Evolutionary conservation across 768 basidiomycete genomes (phyloP).

Genomic region (Suillus ampliporus): DNA sequence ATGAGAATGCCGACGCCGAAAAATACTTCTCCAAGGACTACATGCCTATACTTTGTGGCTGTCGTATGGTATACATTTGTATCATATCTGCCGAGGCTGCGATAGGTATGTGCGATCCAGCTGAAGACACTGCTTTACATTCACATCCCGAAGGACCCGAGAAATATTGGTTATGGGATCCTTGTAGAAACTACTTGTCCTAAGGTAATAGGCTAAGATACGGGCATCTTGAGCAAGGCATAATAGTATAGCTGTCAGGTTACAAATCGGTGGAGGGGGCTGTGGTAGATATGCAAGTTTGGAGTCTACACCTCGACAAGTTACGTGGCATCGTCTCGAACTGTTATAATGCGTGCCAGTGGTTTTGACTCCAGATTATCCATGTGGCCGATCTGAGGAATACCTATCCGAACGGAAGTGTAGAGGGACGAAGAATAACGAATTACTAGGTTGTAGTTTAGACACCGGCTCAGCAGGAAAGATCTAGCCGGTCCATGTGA

Average conservation of each 20-base stretch:
- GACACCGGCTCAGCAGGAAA: background rate
- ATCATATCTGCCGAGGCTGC: background rate
- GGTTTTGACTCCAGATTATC: background rate
- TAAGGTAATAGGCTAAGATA: background rate
- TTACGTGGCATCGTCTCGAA: conserved; percentile 3
- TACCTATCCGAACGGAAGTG: background rate
- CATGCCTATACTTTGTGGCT: background rate
- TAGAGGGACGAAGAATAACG: too few species aligned
- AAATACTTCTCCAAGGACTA: background rate
- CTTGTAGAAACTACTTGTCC: background rate
- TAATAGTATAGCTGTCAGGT: background rate
- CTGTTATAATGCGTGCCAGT: background rate
- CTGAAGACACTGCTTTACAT: background rate
- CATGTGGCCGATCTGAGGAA: background rate
- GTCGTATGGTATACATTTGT: background rate
- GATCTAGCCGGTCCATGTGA: background rate
- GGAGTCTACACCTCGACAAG: background rate
- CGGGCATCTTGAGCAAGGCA: background rate
- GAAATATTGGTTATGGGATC: background rate
- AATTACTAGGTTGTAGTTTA: too few species aligned
- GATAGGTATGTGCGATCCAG: background rate
- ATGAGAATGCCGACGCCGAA: background rate
- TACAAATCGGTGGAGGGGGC: background rate
- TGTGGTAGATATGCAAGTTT: background rate
- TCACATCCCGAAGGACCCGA: background rate